Conservation (phyloP, 352 stramenopile genomes). For the Phytophthora podocarpi region DNA sequence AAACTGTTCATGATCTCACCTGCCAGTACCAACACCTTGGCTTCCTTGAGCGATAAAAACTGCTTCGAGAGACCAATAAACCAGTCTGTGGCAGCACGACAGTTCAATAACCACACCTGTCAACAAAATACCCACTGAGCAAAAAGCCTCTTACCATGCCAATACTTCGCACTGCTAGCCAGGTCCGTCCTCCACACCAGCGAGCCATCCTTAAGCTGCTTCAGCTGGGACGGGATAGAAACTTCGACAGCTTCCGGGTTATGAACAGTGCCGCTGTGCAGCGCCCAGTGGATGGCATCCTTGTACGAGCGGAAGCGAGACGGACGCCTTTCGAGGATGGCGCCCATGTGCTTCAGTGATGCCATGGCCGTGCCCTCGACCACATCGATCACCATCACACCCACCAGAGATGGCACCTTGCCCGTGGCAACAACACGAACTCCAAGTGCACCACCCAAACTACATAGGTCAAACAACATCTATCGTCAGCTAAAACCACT, state of each 20-base stretch:
- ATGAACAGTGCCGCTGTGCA: constrained; percentile 75
- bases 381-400: constrained; percentile 90
- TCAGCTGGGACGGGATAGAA: constrained; percentile 84
- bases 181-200: constrained; percentile 83
- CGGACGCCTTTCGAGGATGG: constrained; percentile 77
- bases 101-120: not conserved
- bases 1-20: constrained; percentile 26
- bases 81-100: constrained; percentile 55
- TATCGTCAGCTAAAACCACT: not conserved
- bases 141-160: constrained; percentile 54
- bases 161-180: constrained; percentile 73
- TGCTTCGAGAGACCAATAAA: constrained; percentile 86
- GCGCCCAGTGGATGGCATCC: constrained; percentile 81
- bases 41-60: constrained; percentile 74
- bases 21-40: constrained; percentile 87
- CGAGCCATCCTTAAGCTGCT: constrained; percentile 47
- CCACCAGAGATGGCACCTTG: constrained; percentile 66
- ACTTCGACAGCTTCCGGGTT: constrained; percentile 77
- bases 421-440: constrained; percentile 71
- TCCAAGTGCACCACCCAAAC: constrained; percentile 82
- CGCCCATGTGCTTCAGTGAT: constrained; percentile 86
- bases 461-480: constrained; percentile 26
- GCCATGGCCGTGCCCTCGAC: constrained; percentile 88
- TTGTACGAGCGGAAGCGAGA: constrained; percentile 65
- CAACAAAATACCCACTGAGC: not conserved